These are phyloP conservation scores for Skeletonema marinoi DNA, from an alignment of 108 stramenopile genomes.

Conservation along the genomic window DNA sequence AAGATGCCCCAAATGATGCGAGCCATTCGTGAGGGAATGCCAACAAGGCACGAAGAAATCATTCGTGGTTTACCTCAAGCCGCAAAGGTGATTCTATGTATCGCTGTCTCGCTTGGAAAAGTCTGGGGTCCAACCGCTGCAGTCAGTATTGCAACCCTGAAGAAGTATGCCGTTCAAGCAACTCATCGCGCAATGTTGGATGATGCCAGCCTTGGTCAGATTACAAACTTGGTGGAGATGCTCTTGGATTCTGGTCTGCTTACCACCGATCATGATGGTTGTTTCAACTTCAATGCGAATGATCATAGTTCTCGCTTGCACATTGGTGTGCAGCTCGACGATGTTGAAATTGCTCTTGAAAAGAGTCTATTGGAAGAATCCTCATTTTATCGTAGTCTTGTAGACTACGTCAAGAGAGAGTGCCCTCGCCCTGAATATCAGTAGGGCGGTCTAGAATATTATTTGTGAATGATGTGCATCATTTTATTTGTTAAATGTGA, in stretches of 20 bases:
- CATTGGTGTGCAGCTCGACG: slow-evolving; percentile 68
- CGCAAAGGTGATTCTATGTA: slow-evolving; percentile 64
- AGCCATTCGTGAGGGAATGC: slow-evolving; percentile 43
- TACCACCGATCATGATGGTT: slow-evolving; percentile 5
- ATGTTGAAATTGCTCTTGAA: slow-evolving; percentile 66
- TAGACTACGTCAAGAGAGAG: slow-evolving; percentile 41
- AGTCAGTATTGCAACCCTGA: slow-evolving; percentile 38
- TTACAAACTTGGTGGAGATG: slow-evolving; percentile 42
- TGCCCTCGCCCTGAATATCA: slow-evolving; percentile 9
- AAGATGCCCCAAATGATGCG: slow-evolving; percentile 65
- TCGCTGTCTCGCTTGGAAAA: slow-evolving; percentile 38
- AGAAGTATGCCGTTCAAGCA: slow-evolving; percentile 31
- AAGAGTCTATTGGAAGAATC: slow-evolving; percentile 47
- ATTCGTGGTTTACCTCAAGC: slow-evolving; percentile 53
- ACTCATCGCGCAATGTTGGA: slow-evolving; percentile 18
- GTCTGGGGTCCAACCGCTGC: slow-evolving; percentile 28
- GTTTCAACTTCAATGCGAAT: slow-evolving; percentile 11
- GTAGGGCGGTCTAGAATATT: neutral
- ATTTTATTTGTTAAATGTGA: no score
- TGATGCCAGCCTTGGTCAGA: slow-evolving; percentile 28
- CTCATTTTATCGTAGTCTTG: slow-evolving; percentile 41
- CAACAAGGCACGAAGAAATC: slow-evolving; percentile 37
- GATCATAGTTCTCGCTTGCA: slow-evolving; percentile 25
- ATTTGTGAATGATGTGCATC: neutral
- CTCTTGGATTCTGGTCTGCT: slow-evolving; percentile 55